A percentile compares a stretch with the other conserved stretches of the same genome.
phyloP scores from a whole-genome alignment of 1,284 basidiomycete species.

The Athelia sp. region DNA sequence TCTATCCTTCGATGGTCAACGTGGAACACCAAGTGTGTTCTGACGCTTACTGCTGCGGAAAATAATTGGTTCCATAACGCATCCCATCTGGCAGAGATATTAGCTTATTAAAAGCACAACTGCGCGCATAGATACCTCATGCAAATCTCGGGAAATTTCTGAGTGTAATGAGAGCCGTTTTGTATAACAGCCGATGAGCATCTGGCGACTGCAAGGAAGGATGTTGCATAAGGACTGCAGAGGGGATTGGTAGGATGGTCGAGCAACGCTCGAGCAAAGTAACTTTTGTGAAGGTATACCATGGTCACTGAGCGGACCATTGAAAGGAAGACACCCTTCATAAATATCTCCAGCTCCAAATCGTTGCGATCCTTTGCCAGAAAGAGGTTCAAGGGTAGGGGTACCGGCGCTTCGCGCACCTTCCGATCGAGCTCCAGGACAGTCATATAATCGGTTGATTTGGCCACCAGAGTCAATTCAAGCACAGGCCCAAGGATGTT shows the following conservation, averaged over 20 bases:
- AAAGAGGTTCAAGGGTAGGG: too few species aligned
- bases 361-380: too few species aligned
- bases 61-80: background rate
- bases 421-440: too few species aligned
- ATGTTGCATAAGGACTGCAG: conserved; percentile 2
- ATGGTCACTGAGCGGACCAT: background rate
- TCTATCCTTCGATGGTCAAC: too few species aligned
- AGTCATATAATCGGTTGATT: too few species aligned
- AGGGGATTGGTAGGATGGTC: conserved; percentile 2
- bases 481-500: too few species aligned
- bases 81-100: background rate
- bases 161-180: too few species aligned
- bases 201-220: conserved; percentile 2
- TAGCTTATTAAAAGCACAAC: background rate
- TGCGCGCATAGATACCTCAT: background rate
- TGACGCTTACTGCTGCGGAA: background rate
- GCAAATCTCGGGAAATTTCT: too few species aligned
- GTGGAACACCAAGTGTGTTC: too few species aligned
- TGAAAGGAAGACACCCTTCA: too few species aligned
- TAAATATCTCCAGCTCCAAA: too few species aligned
- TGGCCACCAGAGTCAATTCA: too few species aligned
- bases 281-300: conserved; percentile 4
- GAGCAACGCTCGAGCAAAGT: conserved; percentile 3
- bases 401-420: background rate
- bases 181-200: conserved; percentile 1